These are phyloP conservation scores for Phalaenopsis hybrid DNA, from an alignment of 116 monocot genomes.

Conservation along the genomic window DNA sequence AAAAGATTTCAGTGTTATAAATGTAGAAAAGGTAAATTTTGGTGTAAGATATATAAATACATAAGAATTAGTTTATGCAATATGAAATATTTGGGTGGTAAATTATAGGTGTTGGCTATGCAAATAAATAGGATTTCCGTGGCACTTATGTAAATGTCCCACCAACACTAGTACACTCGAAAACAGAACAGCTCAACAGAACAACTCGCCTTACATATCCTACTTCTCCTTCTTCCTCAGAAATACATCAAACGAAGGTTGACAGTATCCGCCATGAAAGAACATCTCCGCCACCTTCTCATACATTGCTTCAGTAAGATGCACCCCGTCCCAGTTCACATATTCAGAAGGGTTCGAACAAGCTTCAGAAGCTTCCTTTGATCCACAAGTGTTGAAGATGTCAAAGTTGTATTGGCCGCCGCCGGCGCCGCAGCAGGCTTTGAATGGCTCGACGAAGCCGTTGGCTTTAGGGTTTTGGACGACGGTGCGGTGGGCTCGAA, in stretches of 20 bases:
- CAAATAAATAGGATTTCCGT: no score
- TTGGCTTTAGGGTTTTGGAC: constrained; percentile 37
- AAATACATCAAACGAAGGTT: constrained; percentile 20
- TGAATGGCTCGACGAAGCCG: constrained; percentile 70
- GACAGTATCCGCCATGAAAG: constrained; percentile 36
- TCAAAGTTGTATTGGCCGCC: constrained; percentile 71
- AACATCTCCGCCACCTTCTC: constrained; percentile 63
- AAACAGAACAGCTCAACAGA: no score
- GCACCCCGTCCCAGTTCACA: constrained; percentile 94
- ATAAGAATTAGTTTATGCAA: no score
- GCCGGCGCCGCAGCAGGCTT: constrained; percentile 71
- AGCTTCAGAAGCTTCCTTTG: constrained; percentile 36
- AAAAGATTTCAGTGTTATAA: no score
- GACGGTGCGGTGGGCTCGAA: constrained; percentile 41
- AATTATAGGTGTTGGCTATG: no score
- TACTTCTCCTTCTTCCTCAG: neutral
- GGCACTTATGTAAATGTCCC: no score
- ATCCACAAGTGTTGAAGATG: constrained; percentile 61
- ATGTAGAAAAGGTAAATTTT: no score
- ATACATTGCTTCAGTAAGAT: constrained; percentile 84
- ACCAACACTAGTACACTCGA: no score
- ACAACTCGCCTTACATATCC: no score
- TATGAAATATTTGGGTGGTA: no score
- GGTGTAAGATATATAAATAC: no score
- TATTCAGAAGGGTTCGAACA: constrained; percentile 52